Percentiles rank a stretch among this genome's conserved stretches.
phyloP scores from a whole-genome alignment of 371 early-diverging fungal species.

The Apophysomyces sp. region DNA sequence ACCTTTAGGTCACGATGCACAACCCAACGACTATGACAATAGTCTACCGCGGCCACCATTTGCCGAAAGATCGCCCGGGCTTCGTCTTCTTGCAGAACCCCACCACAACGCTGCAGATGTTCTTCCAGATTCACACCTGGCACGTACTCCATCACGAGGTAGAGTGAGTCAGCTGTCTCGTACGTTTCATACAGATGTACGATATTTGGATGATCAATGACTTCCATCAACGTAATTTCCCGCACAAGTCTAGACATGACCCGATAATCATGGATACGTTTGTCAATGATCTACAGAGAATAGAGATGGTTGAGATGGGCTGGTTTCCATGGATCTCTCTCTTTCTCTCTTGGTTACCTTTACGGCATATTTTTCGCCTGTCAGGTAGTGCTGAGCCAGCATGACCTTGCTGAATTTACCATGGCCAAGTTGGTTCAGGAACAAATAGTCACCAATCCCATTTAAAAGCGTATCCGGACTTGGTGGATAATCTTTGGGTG shows the following conservation, averaged over 20 bases:
- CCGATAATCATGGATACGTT: conserved; percentile 75
- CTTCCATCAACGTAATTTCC: conserved; percentile 87
- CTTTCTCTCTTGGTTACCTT: conserved; percentile 48
- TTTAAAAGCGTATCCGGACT: conserved; percentile 60
- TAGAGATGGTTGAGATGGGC: no score
- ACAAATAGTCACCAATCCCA: conserved; percentile 78
- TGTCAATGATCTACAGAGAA: conserved; percentile 70
- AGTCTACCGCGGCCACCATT: conserved; percentile 64
- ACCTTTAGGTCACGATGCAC: conserved; percentile 84
- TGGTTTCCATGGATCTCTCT: no score
- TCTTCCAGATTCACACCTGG: conserved; percentile 60
- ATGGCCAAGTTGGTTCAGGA: conserved; percentile 78
- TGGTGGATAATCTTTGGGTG: conserved; percentile 27
- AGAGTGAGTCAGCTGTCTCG: conserved; percentile 81
- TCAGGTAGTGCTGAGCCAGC: conserved; percentile 76
- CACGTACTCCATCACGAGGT: conserved; percentile 70
- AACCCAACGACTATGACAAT: conserved; percentile 71
- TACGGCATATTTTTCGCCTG: conserved; percentile 60
- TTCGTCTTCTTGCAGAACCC: conserved; percentile 53
- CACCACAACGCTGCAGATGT: conserved; percentile 46
- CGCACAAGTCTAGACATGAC: conserved; percentile 78
- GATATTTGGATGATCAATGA: conserved; percentile 82
- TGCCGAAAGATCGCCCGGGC: conserved; percentile 72
- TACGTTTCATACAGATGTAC: conserved; percentile 90
- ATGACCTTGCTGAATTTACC: conserved; percentile 92